phyloP scores from a whole-genome alignment of 345 rosid genomes.

The Populus pruinosa region DNA sequence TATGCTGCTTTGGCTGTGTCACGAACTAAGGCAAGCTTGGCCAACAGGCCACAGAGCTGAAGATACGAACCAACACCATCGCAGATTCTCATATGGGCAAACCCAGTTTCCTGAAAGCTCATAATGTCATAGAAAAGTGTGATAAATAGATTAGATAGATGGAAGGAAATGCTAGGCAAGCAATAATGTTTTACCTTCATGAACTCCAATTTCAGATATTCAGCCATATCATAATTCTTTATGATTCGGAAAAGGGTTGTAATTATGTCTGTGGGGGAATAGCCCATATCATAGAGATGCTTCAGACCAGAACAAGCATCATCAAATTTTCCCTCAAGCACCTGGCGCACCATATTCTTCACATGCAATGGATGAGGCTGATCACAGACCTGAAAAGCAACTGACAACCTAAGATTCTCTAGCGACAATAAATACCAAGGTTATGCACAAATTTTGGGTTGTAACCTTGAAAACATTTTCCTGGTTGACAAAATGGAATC shows the following conservation, averaged over 20 bases:
- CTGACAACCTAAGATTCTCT: background rate
- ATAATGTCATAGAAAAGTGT: background rate
- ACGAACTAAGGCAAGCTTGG: conserved; percentile 71
- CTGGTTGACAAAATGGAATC: conserved; percentile 88
- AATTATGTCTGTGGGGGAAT: conserved; percentile 95
- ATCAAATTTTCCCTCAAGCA: conserved; percentile 82
- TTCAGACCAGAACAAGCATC: conserved; percentile 82
- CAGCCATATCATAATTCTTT: conserved; percentile 89
- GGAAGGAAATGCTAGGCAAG: background rate
- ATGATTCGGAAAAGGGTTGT: conserved; percentile 89
- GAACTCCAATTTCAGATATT: conserved; percentile 87
- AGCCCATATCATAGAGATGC: conserved; percentile 87
- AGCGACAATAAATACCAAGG: background rate
- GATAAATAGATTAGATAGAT: too few relatives aligned
- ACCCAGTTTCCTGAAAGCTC: conserved; percentile 78
- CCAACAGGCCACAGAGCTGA: conserved; percentile 88
- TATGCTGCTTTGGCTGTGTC: conserved; percentile 77
- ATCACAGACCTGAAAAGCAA: conserved; percentile 70
- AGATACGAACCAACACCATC: conserved; percentile 98
- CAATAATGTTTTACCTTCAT: conserved; percentile 59
- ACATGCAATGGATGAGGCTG: conserved; percentile 98
- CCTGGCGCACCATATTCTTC: conserved; percentile 78
- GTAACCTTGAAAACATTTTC: conserved; percentile 95
- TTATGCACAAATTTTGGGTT: background rate
- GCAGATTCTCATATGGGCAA: conserved; percentile 94